Conservation (phyloP, 768 basidiomycete genomes). For the Tricholoma bakamatsutake region DNA sequence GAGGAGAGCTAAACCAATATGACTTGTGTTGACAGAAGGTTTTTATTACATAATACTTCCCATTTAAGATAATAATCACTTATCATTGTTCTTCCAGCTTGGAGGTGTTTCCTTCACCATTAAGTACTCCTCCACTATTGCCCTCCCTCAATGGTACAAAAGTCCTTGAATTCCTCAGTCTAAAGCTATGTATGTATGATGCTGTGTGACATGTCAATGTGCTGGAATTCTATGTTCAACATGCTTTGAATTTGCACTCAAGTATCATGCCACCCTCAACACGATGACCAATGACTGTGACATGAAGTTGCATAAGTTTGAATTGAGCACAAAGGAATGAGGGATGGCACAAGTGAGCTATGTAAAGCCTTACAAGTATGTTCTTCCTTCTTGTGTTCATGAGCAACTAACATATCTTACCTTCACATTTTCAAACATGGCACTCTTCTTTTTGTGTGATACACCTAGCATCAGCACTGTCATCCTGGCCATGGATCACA, state of each 20-base stretch:
- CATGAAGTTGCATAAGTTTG: not conserved
- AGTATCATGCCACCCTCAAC: constrained; percentile 20
- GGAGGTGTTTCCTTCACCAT: not conserved
- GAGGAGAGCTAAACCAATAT: not conserved
- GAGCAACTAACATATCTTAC: not conserved
- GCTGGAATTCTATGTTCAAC: constrained; percentile 11
- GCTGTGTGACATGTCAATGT: constrained; percentile 23
- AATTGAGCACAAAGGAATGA: not conserved
- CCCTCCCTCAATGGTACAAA: constrained; percentile 5
- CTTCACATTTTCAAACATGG: constrained; percentile 26
- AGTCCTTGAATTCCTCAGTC: constrained; percentile 1
- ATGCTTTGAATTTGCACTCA: constrained; percentile 25
- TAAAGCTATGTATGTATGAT: constrained; percentile 10
- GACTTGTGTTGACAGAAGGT: not conserved
- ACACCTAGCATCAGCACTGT: constrained; percentile 20
- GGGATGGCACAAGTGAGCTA: not conserved
- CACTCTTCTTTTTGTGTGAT: constrained; percentile 16
- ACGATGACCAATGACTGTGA: constrained; percentile 13
- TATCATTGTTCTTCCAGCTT: not conserved
- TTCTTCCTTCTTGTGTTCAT: not conserved
- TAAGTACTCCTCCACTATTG: constrained; percentile 5
- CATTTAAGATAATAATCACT: not conserved
- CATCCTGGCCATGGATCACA: constrained; percentile 32
- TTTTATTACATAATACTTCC: too few species aligned
- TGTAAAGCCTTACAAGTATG: not conserved